Base-by-base conservation (phyloP, 108 stramenopile genomes). In the Cyclotella distinguenda region DNA sequence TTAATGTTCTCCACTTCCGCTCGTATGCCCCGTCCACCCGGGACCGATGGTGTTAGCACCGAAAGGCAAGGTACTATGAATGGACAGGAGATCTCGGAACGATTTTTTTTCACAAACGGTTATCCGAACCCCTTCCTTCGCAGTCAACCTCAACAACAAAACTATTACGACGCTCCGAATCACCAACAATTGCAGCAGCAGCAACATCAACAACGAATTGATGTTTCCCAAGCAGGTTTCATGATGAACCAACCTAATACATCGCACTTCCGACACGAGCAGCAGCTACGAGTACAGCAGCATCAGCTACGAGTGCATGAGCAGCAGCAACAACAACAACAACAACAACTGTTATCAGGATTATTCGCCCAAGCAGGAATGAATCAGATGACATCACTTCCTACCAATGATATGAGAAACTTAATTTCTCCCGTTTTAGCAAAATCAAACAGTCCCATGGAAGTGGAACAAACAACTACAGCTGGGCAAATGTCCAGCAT, bases 181-280 rank as follows among this genome's bases (percentile, higher is more conserved):
- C 36, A 38, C 8, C 36, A 38, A 11, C 11, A 7, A 7, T 11
- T 38, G 11, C 36, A 38, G 36, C 36, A 38, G 36, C 36, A 56
- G 22, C 10, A 21, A 11, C 58, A 59, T 11, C 38, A 59, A 59
- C 58, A 59, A 56, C 34, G 19, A 13, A 7, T 35, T 59, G 39
- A 43, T 33, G n/a, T n/a, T n/a, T n/a, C n/a, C n/a, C 45, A 46
- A 46, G 28, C 10, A 27, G 23, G 28, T n/a, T n/a, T n/a, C n/a
- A 39, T 35, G 46, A 28, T 42, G 35, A 51, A 52, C 26, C 47
- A 19, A 42, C 18, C 16, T 12, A 26, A 27, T 6, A 50, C 6
- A 5, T 27, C 26, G 23, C 25, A 50, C 26, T 13, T 27, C 9
- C 49, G 35, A 35, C 16, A 16, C 16, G 7, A 55, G 18, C 53